Evolutionary conservation across 208 protist genomes (phyloP).

Genomic region (Acanthamoeba healyi): DNA sequence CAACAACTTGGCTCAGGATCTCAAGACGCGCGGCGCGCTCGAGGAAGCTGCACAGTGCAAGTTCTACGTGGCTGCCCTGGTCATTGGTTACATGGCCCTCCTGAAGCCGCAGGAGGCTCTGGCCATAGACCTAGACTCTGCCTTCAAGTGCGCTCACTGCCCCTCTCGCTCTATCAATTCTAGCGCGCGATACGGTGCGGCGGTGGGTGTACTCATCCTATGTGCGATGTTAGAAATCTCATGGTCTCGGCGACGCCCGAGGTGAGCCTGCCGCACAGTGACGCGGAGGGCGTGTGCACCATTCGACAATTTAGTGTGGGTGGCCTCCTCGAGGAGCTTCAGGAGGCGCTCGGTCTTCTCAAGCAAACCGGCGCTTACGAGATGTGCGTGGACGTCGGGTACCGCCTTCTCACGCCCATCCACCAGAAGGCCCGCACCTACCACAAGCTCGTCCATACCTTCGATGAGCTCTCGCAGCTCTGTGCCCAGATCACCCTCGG

Average conservation of each 20-base stretch:
- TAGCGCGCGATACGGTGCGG: too few relatives aligned
- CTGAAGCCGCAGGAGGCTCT: constrained; percentile 43
- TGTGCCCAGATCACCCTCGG: constrained; percentile 26
- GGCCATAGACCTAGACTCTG: not conserved
- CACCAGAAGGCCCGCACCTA: constrained; percentile 51
- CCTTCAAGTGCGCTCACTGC: not conserved
- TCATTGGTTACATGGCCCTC: constrained; percentile 43
- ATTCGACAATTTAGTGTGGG: constrained; percentile 40
- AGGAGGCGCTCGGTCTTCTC: not conserved
- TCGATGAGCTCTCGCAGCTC: constrained; percentile 27
- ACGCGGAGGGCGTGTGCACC: constrained; percentile 54
- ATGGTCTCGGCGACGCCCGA: not conserved
- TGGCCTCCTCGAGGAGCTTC: constrained; percentile 43
- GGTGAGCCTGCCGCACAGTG: not conserved
- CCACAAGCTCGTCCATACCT: constrained; percentile 44
- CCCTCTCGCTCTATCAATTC: too few relatives aligned
- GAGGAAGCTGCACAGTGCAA: constrained; percentile 71
- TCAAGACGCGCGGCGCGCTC: constrained; percentile 17
- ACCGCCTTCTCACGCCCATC: constrained; percentile 16
- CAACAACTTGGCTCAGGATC: constrained; percentile 71
- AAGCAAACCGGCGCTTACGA: constrained; percentile 43
- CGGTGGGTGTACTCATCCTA: too few relatives aligned
- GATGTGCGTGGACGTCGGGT: constrained; percentile 57
- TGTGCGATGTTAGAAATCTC: not conserved
- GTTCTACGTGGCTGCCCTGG: constrained; percentile 37